Base-by-base conservation (phyloP, 129 eudicot species). In the Tagetes erecta region DNA sequence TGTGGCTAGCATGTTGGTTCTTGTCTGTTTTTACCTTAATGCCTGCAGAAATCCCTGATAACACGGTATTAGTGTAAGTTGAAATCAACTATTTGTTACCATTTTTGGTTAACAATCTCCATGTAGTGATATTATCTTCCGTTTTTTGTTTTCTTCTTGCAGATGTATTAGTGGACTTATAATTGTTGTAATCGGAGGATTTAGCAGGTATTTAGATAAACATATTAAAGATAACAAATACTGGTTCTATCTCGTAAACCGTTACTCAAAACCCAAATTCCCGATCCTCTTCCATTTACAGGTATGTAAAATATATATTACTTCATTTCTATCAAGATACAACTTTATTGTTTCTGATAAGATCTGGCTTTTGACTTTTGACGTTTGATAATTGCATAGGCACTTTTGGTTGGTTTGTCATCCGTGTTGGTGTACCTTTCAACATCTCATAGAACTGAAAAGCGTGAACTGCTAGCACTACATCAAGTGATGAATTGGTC, bases 1-100 rank as follows among this genome's bases (percentile, higher is more conserved):
- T 95, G 69, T 88, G 91, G 90, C 55, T 82, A 68, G 81, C 96
- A 47, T 88, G 94, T 82, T 95, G 99, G 97, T 87, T 82, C 78
- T 82, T 95, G 81, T 95, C 99, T 33, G 47, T 82, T 53, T 95
- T 95, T 75, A 95, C 99, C 65, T 84, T 95, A 85, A 95, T 91
- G 99, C 99, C 99, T 71, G 97, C 96, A 35, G 96, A 95, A 82
- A 95, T 95, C 76, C 99, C 99, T 55, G 99, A 95, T 67, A 88
- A 95, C 79, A 95, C 97, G n/a, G 62, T 74, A 37, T 78, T 95
- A 34, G 99, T 95, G 99, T 95, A 91, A 91, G 98, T 84, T 46
- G 3, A 59, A 30, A 14, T 46, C 33, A 36, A 10, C 53, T 72
- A 39, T 14, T 1, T 51, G 63, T 62, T 73, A 58, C 35, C 49